Evolutionary conservation across 2,329 filamentous ascomycete species (phyloP).

Genomic region (Ascochyta rabiei): DNA sequence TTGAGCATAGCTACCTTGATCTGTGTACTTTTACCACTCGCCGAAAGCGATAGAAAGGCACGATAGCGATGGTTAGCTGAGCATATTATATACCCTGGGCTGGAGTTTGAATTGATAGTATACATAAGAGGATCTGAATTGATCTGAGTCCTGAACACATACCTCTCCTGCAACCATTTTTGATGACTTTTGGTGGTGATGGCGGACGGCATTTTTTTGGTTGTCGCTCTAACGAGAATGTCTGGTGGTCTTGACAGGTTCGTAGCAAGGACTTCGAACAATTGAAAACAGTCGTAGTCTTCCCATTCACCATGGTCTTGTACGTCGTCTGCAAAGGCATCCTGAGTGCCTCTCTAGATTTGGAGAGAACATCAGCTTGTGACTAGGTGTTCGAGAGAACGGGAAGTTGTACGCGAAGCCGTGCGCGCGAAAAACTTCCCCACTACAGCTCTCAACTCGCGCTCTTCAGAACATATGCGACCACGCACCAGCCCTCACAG

Average conservation of each 20-base stretch:
- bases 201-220: no score
- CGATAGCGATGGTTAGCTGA: constrained; percentile 10
- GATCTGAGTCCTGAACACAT: constrained; percentile 8
- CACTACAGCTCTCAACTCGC: constrained; percentile 19
- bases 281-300: no score
- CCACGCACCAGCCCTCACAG: constrained; percentile 1
- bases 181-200: background rate
- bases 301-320: no score
- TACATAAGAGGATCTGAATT: constrained; percentile 11
- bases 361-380: no score
- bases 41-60: constrained; percentile 1
- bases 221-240: no score
- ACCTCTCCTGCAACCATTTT: no score
- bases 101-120: constrained; percentile 11
- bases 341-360: no score
- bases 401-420: constrained; percentile 12
- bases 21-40: constrained; percentile 2
- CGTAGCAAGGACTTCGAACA: no score
- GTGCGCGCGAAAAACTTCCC: constrained; percentile 35
- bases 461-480: constrained; percentile 8
- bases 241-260: no score
- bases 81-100: constrained; percentile 19
- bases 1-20: constrained; percentile 3
- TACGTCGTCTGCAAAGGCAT: no score
- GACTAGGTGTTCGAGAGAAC: no score